Evolutionary conservation across 129 eudicot genomes (phyloP), one percentile per base, ranked within the genome.

Genomic region (Gnaphalium uliginosum): DNA sequence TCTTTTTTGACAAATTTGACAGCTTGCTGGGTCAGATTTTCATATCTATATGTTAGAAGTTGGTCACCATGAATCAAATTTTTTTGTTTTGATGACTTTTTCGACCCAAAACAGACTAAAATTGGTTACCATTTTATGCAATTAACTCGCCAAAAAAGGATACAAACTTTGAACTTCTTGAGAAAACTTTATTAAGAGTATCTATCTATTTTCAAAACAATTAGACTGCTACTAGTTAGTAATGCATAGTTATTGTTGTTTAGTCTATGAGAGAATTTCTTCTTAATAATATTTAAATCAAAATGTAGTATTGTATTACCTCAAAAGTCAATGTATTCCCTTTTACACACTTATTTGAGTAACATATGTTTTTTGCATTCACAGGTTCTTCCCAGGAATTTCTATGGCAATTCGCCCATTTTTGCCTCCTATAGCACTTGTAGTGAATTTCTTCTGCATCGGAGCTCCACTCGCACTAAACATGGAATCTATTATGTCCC

Each of bases 401-500:
- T 79, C 86, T 32, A 66, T 58, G 27, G 88, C 85, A 7, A 87
- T 92, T 65, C 87, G 97, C 58, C 90, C 91, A 46, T 71, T 92
- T 77, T 60, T 92, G 83, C 97, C 97, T 71, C 93, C 91, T 8
- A 83, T 89, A n/a, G 86, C 97, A 57, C 92, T 92, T 17, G 74
- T 87, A 30, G 96, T 92, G 82, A 92, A 93, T 19, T 85, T 93
- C 66, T 87, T 85, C 64, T 92, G 97, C 75, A 88, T 89, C 58
- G 97, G 97, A 48, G 96, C 97, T 39, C 97, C 97, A 18, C 90
- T 92, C n/a, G 97, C 97, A 8, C 78, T 89, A 64, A 89, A 89
- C 78, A 85, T 85, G 35, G 60, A 80, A n/a, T 82, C 96, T 56
- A 83, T 92, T 51, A 69, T 87, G 78, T 92, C 97, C 58, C 90